Percentiles rank a stretch among this genome's conserved stretches.
Conservation (phyloP, 1,284 basidiomycete genomes). For the Kalmanozyma brasiliensis region DNA sequence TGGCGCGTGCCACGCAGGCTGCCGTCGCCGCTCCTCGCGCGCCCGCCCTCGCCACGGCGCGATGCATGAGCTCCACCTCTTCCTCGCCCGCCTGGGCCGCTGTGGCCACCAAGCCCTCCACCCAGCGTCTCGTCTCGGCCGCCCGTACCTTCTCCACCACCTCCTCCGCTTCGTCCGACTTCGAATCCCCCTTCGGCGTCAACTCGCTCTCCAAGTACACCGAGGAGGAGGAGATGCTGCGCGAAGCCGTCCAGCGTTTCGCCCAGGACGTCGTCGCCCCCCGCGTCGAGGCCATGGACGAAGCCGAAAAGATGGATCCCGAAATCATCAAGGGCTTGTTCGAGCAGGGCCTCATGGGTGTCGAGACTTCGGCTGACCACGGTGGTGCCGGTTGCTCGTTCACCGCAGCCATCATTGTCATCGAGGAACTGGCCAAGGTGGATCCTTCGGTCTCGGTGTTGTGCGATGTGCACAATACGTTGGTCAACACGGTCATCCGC, state of each 20-base stretch:
- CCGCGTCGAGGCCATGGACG: conserved; percentile 95
- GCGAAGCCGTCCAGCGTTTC: conserved; percentile 71
- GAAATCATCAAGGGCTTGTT: conserved; percentile 88
- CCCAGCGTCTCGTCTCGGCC: conserved; percentile 27
- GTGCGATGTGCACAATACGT: conserved; percentile 92
- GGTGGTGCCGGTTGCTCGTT: conserved; percentile 92
- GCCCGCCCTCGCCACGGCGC: conserved; percentile 23
- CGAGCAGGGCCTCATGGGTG: conserved; percentile 98
- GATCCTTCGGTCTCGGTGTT: conserved; percentile 96
- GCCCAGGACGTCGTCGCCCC: conserved; percentile 89
- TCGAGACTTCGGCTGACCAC: conserved; percentile 86
- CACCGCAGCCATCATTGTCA: conserved; percentile 92
- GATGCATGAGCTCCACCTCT: conserved; percentile 13
- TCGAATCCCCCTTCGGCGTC: conserved; percentile 63
- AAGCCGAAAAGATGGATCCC: conserved; percentile 94
- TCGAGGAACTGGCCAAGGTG: conserved; percentile 95
- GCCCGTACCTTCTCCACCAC: conserved; percentile 50
- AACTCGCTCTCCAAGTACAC: conserved; percentile 65
- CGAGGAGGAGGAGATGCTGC: conserved; percentile 68
- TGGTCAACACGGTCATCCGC: conserved; percentile 88
- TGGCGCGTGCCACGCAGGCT: conserved; percentile 25
- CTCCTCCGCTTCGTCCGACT: conserved; percentile 39
- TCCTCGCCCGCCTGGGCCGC: conserved; percentile 13
- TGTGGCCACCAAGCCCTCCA: conserved; percentile 21
- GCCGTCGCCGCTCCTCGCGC: conserved; percentile 5